phyloP scores from a whole-genome alignment of 140 eudicot species.

The Ambrosia hybrid region DNA sequence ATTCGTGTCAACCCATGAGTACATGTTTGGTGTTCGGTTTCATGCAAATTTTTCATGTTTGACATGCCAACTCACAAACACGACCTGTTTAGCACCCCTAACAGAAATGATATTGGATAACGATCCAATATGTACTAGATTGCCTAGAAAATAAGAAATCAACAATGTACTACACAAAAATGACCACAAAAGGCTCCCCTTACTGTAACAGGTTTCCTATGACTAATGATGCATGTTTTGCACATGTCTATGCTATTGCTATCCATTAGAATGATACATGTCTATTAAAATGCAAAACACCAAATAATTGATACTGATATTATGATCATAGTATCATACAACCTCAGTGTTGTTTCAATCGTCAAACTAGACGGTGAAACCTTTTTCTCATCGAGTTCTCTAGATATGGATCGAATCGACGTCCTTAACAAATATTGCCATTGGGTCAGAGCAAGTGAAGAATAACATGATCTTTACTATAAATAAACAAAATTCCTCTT shows the following conservation, averaged over 20 bases:
- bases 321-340: background rate
- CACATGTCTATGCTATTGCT: background rate
- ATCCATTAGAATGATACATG: background rate
- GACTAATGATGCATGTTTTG: background rate
- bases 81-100: background rate
- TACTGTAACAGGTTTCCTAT: background rate
- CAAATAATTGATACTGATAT: background rate
- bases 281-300: background rate
- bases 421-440: background rate
- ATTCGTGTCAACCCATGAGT: background rate
- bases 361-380: background rate
- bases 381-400: background rate
- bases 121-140: background rate
- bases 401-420: background rate
- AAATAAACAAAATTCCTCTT: background rate
- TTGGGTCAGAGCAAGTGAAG: background rate
- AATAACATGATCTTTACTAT: background rate
- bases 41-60: background rate
- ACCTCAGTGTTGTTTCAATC: background rate
- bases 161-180: background rate
- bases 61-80: background rate
- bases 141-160: background rate
- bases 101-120: background rate
- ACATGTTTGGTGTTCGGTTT: background rate
- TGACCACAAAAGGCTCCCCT: background rate